These are phyloP conservation scores for Asterophora lycoperdoides DNA, from an alignment of 768 basidiomycete species.

Conservation along the genomic window DNA sequence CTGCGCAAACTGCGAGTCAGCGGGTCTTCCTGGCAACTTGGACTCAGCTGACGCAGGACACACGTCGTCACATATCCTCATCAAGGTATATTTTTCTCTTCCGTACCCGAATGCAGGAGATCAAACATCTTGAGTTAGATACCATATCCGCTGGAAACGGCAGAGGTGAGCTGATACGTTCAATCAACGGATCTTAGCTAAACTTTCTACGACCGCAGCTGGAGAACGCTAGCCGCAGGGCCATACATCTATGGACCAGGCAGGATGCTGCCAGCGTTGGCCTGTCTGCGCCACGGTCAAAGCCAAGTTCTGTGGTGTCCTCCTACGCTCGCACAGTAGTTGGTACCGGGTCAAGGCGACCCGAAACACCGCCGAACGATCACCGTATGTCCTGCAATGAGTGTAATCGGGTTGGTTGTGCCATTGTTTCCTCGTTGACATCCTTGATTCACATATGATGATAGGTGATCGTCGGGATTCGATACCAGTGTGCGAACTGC, in stretches of 20 bases:
- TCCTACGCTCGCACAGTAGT: conserved; percentile 68
- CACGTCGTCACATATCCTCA: conserved; percentile 84
- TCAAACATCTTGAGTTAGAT: conserved; percentile 49
- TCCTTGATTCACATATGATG: not conserved
- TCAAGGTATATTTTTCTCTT: conserved; percentile 58
- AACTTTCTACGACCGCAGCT: conserved; percentile 25
- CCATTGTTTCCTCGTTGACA: not conserved
- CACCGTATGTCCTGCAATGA: conserved; percentile 60
- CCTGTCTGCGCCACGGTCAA: conserved; percentile 39
- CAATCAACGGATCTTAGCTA: not conserved
- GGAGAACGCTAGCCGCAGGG: conserved; percentile 69
- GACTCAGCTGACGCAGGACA: conserved; percentile 77
- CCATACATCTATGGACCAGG: conserved; percentile 70
- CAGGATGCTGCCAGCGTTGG: conserved; percentile 67
- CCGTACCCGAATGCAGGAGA: not conserved
- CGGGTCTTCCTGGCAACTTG: conserved; percentile 78
- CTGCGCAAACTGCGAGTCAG: conserved; percentile 83
- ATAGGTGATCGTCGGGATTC: conserved; percentile 68
- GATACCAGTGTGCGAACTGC: conserved; percentile 91
- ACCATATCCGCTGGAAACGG: conserved; percentile 72
- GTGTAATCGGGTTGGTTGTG: conserved; percentile 51
- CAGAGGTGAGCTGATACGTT: conserved; percentile 45
- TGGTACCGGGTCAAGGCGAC: conserved; percentile 39
- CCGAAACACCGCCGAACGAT: conserved; percentile 35
- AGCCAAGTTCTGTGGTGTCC: conserved; percentile 56